Evolutionary conservation across 768 basidiomycete species (phyloP), one percentile per base, ranked within the genome.

Genomic region (Infundibulicybe gibba): DNA sequence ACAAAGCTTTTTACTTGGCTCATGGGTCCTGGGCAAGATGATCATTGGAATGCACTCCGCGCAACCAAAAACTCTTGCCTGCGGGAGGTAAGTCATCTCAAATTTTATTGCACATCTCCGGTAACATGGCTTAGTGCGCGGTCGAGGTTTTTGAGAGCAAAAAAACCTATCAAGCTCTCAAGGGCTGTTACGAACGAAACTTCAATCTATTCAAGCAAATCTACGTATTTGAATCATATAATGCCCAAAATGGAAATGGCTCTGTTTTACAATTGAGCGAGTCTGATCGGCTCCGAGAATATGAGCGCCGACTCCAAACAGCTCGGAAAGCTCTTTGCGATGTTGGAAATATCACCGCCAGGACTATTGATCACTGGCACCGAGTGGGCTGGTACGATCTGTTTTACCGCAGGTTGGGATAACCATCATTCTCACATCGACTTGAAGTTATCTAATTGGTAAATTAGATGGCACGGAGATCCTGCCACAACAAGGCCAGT

Each of bases 151-250:
- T 88, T 53, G 80, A 75, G 3, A 76, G 78, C 43, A 85, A 87
- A 64, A 90, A 90, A 62, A 86, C 87, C 12, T 90, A 88, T 51
- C 86, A 89, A 58, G 87, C 87, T 1, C 74, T 90, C 46, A 90
- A 90, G 66, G 87, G 87, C 16, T 90, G 87, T 57, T 90, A 87
- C 52, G 87, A 90, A 59, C 85, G 87, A 57, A 90, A 89, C 54
- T 87, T 90, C 54, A 89, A 88, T 54, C 66, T 88, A 13, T 90
- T 89, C 75, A 89, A 86, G 63, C 87, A 90, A 61, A 86, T 90
- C 33, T 84, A 85, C 57, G 74, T 79, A 5, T 86, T 87, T 51
- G 85, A 90, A 60, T 66, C 64, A 11, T 84, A 72, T 49, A 64
- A 77, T 45, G 57, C 64, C 33, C 64, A 72, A 53, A 51, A 63